A percentile compares a stretch with the other conserved stretches of the same genome.
Evolutionary conservation across 2,329 filamentous ascomycete species (phyloP).

Genomic region (Magnaporthiopsis incrustans): DNA sequence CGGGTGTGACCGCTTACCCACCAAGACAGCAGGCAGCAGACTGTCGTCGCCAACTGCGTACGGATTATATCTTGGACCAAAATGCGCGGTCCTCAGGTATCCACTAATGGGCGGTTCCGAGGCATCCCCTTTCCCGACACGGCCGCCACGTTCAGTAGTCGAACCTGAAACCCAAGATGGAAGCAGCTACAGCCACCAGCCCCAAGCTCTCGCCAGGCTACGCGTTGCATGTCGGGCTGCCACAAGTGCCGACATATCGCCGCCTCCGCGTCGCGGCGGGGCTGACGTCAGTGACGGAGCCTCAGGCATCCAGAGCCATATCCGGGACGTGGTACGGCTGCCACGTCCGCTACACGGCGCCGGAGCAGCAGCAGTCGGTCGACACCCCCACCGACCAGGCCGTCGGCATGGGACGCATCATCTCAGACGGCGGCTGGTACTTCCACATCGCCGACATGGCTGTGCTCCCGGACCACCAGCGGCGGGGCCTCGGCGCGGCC

Average conservation of each 20-base stretch:
- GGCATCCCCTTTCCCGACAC: no score
- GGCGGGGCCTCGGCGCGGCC: conserved; percentile 35
- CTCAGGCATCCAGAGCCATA: conserved; percentile 27
- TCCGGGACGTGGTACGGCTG: conserved; percentile 35
- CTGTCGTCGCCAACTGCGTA: no score
- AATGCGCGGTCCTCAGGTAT: no score
- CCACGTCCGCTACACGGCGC: conserved; percentile 22
- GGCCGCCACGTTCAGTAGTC: no score
- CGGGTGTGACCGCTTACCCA: no score
- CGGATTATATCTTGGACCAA: no score
- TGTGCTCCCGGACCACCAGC: conserved; percentile 39
- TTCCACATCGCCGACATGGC: conserved; percentile 43
- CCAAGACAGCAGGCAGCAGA: no score
- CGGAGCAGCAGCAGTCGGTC: neutral
- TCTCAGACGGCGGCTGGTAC: conserved; percentile 44
- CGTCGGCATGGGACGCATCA: conserved; percentile 41
- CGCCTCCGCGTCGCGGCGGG: conserved; percentile 27
- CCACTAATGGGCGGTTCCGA: no score
- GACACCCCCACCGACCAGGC: conserved; percentile 7
- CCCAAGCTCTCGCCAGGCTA: conserved; percentile 25
- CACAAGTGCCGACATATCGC: conserved; percentile 26
- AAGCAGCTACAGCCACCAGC: neutral
- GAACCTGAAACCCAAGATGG: neutral
- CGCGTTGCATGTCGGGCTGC: conserved; percentile 25
- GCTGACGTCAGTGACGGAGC: conserved; percentile 26